Conservation (phyloP, 2,329 filamentous ascomycete species). For the Cylindrodendrum hubeiense region DNA sequence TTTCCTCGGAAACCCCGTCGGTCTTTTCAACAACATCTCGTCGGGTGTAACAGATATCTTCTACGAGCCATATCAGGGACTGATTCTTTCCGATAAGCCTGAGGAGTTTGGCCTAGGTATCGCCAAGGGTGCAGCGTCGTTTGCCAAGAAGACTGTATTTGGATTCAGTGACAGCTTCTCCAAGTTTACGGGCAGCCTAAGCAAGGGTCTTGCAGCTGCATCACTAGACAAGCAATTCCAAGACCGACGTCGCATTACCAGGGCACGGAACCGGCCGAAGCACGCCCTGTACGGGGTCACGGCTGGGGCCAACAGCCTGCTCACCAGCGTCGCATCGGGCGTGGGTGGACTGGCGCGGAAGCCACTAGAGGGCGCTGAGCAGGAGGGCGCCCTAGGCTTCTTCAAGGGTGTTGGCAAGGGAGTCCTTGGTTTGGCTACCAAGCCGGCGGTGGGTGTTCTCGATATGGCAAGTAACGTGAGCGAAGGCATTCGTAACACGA, state of each 20-base stretch:
- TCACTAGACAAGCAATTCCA: slow-evolving; percentile 99
- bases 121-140: slow-evolving; percentile 95
- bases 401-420: slow-evolving; percentile 98
- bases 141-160: slow-evolving; percentile 98
- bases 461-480: slow-evolving; percentile 97
- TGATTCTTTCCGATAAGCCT: slow-evolving; percentile 95
- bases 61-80: slow-evolving; percentile 98
- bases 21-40: slow-evolving; percentile 97
- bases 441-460: slow-evolving; percentile 95
- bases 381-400: slow-evolving; percentile 93
- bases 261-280: slow-evolving; percentile 93
- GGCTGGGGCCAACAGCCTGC: slow-evolving; percentile 93
- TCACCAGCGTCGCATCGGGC: slow-evolving; percentile 91
- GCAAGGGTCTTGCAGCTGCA: slow-evolving; percentile 94
- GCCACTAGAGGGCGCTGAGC: slow-evolving; percentile 94
- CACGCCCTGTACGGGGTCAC: slow-evolving; percentile 97
- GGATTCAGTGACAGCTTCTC: slow-evolving; percentile 97
- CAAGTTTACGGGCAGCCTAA: slow-evolving; percentile 97
- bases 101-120: slow-evolving; percentile 96
- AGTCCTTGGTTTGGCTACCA: slow-evolving; percentile 92
- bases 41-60: slow-evolving; percentile 98
- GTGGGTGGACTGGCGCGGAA: slow-evolving; percentile 94
- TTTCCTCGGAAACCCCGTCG: slow-evolving; percentile 97
- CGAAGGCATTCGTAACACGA: slow-evolving; percentile 98
- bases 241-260: slow-evolving; percentile 92